Evolutionary conservation across 768 basidiomycete genomes (phyloP).

Genomic region (Lactifluus piperatus): DNA sequence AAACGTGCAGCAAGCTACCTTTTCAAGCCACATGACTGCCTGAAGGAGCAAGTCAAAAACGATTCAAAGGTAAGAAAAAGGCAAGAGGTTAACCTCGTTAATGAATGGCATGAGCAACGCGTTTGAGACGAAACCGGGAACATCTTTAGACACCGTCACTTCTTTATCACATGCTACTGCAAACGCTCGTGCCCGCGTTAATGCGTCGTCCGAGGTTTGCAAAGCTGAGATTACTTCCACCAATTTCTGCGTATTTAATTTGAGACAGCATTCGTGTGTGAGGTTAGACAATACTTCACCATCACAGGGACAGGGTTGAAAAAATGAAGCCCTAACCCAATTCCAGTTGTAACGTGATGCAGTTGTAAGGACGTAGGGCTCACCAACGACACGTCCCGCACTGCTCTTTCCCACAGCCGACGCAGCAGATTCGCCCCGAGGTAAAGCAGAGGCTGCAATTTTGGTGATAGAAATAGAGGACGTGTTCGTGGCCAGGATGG

Average conservation of each 20-base stretch:
- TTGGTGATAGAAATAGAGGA: slow-evolving; percentile 93
- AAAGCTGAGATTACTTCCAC: slow-evolving; percentile 93
- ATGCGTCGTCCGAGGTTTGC: slow-evolving; percentile 74
- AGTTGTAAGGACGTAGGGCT: slow-evolving; percentile 19
- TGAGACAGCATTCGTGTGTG: too few relatives aligned
- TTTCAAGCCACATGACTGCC: slow-evolving; percentile 92
- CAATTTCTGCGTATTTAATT: slow-evolving; percentile 54
- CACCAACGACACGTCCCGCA: slow-evolving; percentile 77
- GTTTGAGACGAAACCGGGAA: slow-evolving; percentile 93
- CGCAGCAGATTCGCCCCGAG: slow-evolving; percentile 44
- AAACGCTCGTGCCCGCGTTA: slow-evolving; percentile 70
- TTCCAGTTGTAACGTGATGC: not conserved
- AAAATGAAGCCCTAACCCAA: slow-evolving; percentile 67
- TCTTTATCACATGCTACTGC: slow-evolving; percentile 90
- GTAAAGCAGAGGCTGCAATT: slow-evolving; percentile 75
- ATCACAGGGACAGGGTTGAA: slow-evolving; percentile 97
- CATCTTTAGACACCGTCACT: slow-evolving; percentile 85
- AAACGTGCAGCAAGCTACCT: slow-evolving; percentile 35
- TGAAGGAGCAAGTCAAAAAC: slow-evolving; percentile 23
- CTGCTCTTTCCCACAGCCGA: slow-evolving; percentile 54
- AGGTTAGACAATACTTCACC: slow-evolving; percentile 49
- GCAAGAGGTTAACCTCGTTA: slow-evolving; percentile 56
- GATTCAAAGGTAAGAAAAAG: not conserved
- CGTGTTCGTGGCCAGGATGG: slow-evolving; percentile 88
- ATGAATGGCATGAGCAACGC: slow-evolving; percentile 95